Evolutionary conservation across 179 eudicot genomes (phyloP).

Genomic region (Gypsophila paniculata): DNA sequence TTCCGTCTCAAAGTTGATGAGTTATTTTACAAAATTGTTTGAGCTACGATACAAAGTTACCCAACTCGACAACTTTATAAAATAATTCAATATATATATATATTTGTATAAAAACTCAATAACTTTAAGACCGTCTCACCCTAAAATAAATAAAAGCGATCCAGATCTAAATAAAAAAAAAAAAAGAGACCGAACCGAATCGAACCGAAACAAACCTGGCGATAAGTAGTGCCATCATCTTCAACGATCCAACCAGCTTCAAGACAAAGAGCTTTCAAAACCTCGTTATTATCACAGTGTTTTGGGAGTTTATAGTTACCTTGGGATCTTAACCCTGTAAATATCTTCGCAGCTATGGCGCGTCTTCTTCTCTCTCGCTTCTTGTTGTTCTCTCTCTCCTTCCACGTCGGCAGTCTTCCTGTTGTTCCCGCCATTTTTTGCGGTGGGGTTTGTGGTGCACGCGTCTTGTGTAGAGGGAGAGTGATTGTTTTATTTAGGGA

Average conservation of each 20-base stretch:
- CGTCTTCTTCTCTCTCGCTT: slow-evolving; percentile 29
- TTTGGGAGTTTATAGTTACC: slow-evolving; percentile 35
- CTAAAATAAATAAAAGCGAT: background rate
- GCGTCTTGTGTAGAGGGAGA: slow-evolving; percentile 1
- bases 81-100: too few species aligned
- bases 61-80: too few species aligned
- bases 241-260: slow-evolving; percentile 41
- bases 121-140: too few species aligned
- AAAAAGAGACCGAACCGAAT: slow-evolving; percentile 15
- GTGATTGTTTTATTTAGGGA: slow-evolving; percentile 17
- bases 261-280: slow-evolving; percentile 32
- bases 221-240: slow-evolving; percentile 38
- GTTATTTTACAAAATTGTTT: too few species aligned
- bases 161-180: too few species aligned
- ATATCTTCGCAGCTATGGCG: slow-evolving; percentile 39
- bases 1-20: too few species aligned
- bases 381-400: slow-evolving; percentile 40
- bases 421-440: slow-evolving; percentile 32
- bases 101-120: too few species aligned
- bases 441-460: background rate
- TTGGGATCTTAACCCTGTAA: slow-evolving; percentile 34
- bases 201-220: slow-evolving; percentile 19
- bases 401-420: slow-evolving; percentile 34
- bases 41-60: too few species aligned
- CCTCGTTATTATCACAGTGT: slow-evolving; percentile 39